phyloP scores from a whole-genome alignment of 768 basidiomycete genomes.

The Rhodotorula babjevae region DNA sequence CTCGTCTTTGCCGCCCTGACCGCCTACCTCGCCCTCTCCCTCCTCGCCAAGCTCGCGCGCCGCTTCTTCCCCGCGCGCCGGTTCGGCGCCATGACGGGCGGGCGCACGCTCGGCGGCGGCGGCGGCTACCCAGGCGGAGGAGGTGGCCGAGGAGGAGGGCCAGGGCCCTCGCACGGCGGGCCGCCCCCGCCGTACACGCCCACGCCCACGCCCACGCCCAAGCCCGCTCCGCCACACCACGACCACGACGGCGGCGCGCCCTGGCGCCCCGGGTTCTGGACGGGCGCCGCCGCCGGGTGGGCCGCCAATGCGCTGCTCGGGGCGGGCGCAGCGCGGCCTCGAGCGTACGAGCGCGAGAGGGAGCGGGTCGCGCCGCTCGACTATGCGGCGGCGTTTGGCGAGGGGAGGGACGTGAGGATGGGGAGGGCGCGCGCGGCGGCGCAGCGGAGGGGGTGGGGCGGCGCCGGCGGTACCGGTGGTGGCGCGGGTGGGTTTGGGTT shows the following conservation, averaged over 20 bases:
- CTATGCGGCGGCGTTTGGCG: conserved; percentile 41
- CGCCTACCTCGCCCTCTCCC: background rate
- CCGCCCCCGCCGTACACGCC: conserved; percentile 51
- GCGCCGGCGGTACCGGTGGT: background rate
- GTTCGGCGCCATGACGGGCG: background rate
- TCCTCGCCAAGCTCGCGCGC: background rate
- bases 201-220: background rate
- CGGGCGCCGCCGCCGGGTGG: conserved; percentile 68
- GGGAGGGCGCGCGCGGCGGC: background rate
- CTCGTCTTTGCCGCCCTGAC: conserved; percentile 5
- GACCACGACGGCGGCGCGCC: conserved; percentile 18
- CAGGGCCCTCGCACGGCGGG: conserved; percentile 52
- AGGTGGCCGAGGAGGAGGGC: background rate
- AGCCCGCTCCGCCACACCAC: too few species aligned
- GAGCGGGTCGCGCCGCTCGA: conserved; percentile 39
- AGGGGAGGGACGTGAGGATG: background rate
- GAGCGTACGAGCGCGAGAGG: background rate
- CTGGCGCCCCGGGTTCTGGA: conserved; percentile 77
- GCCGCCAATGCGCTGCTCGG: conserved; percentile 47
- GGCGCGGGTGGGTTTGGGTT: too few species aligned
- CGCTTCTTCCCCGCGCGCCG: background rate
- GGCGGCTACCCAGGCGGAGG: conserved; percentile 3
- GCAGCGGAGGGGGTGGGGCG: conserved; percentile 52
- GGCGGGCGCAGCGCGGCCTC: background rate
- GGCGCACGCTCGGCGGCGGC: background rate